Evolutionary conservation across 2,329 filamentous ascomycete genomes (phyloP).

Genomic region (Simplicillium sp.): DNA sequence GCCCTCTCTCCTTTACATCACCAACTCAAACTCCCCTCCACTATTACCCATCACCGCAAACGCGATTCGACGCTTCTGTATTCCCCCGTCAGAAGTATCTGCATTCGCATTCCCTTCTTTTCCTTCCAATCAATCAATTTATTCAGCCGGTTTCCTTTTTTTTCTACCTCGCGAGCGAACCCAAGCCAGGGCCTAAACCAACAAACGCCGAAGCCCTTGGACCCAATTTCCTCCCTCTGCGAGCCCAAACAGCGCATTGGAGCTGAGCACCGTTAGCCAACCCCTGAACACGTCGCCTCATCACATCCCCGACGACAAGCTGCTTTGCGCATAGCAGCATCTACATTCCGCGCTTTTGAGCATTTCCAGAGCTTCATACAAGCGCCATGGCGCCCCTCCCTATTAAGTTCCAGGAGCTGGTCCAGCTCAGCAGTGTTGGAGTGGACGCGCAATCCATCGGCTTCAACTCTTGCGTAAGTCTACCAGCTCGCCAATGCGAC

Average conservation of each 20-base stretch:
- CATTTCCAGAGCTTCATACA: slow-evolving; percentile 4
- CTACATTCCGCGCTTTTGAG: neutral
- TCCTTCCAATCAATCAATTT: neutral
- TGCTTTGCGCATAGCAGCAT: slow-evolving; percentile 1
- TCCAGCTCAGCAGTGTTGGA: slow-evolving; percentile 50
- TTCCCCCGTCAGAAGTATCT: neutral
- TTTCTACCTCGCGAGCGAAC: neutral
- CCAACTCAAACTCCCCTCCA: neutral
- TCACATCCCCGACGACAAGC: neutral
- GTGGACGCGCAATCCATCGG: slow-evolving; percentile 50
- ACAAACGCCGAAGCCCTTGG: neutral
- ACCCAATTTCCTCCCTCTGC: too few species aligned
- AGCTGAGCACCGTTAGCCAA: neutral
- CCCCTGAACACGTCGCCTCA: neutral
- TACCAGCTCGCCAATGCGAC: slow-evolving; percentile 1
- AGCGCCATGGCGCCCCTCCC: slow-evolving; percentile 60
- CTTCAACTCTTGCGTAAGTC: slow-evolving; percentile 69
- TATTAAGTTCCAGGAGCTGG: slow-evolving; percentile 88
- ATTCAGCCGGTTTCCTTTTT: neutral
- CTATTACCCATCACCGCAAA: neutral
- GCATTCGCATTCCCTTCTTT: neutral
- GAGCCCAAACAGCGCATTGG: too few species aligned
- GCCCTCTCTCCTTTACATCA: neutral
- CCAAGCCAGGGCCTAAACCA: neutral
- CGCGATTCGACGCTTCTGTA: neutral